Conservation (phyloP, 768 basidiomycete species). For the Kwoniella heveanensis region DNA sequence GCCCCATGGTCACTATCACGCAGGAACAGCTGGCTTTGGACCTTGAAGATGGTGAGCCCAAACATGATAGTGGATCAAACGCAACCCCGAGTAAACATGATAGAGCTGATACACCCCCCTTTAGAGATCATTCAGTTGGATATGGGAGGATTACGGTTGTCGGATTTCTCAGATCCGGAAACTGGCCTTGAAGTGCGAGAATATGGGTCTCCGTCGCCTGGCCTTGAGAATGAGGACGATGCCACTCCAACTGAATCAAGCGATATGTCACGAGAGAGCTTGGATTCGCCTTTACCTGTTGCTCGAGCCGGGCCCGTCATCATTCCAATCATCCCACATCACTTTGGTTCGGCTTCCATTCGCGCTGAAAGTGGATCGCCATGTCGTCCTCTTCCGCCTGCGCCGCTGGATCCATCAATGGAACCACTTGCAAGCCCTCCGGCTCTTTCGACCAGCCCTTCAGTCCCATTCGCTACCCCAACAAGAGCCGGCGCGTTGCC, state of each 20-base stretch:
- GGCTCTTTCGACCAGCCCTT: background rate
- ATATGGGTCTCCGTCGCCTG: background rate
- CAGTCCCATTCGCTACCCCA: background rate
- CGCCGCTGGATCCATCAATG: background rate
- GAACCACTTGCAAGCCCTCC: background rate
- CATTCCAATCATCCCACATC: constrained; percentile 31
- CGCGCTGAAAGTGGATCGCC: constrained; percentile 39
- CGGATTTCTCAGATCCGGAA: constrained; percentile 48
- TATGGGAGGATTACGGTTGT: constrained; percentile 40
- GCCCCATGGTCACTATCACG: background rate
- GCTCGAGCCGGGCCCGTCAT: constrained; percentile 44
- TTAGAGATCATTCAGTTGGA: constrained; percentile 27
- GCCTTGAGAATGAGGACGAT: background rate
- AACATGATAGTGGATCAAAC: background rate
- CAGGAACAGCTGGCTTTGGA: background rate
- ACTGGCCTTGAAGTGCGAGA: constrained; percentile 10
- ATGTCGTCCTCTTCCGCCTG: constrained; percentile 22
- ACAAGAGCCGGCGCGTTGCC: background rate
- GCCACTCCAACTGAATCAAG: background rate
- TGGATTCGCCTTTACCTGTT: constrained; percentile 41
- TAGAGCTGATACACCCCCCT: background rate
- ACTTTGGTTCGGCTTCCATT: constrained; percentile 23
- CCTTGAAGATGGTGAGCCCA: constrained; percentile 13
- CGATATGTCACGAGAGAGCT: constrained; percentile 1
- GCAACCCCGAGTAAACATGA: background rate